Evolutionary conservation across 148 eudicot species (phyloP), one percentile per base, ranked within the genome.

Genomic region (Spergularia marina): DNA sequence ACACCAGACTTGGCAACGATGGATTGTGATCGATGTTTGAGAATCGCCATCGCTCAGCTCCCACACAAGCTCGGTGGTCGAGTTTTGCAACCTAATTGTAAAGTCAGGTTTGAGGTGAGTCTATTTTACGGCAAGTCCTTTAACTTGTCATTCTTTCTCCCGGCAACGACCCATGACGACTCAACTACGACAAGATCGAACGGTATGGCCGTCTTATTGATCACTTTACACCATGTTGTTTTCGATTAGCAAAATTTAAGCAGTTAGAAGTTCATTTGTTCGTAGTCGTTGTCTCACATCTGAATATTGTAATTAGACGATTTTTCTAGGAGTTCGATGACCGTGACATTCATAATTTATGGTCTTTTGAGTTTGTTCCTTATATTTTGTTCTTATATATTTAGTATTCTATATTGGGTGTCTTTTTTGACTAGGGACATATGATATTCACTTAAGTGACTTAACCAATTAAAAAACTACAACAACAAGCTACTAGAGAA

Each of bases 1-100:
- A 76, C 79, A 20, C 72, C 53, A 2, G 65, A 75, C 39, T 66
- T 75, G 36, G 18, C 64, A n/a, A 36, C 13, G 4, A 10, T 11
- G 20, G 73, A 68, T 56, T 76, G 79, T 47, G 65, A 44, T 8
- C 47, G 66, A 21, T 76, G 79, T 71, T 47, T 68, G 23, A 49
- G 72, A 12, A 53, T 25, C 5, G 71, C 71, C 12, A 65, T 65
- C 9, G 12, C 15, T 18, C 71, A 53, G 1, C 12, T 66, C 6
- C 78, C 71, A 0, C 1, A 23, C 7, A 44, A 8, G 47, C 53
- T 13, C 10, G 69, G 66, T 25, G 63, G 53, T 1, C 51, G 71
- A 6, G 77, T 76, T 44, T 56, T 68, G 56, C 49, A 41, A 34
- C 79, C 72, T 11, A 67, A 73, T 51, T 76, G 72, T 40, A 57